Conservation (phyloP, 768 basidiomycete species). For the Psilocybe sp. region DNA sequence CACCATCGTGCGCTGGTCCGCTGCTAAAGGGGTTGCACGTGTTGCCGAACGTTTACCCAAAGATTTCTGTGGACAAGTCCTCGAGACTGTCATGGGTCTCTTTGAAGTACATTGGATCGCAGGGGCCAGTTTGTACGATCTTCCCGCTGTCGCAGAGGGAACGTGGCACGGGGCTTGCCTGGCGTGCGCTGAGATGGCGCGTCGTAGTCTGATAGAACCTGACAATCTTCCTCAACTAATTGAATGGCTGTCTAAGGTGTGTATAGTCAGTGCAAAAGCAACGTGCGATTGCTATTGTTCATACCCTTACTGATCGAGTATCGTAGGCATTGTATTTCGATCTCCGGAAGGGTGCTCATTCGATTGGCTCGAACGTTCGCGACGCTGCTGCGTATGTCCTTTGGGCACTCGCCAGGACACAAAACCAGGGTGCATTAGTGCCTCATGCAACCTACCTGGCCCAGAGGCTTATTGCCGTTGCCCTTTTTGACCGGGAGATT, state of each 20-base stretch:
- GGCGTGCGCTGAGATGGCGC: constrained; percentile 89
- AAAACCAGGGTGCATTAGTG: constrained; percentile 53
- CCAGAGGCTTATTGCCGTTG: constrained; percentile 67
- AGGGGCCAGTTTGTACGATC: constrained; percentile 63
- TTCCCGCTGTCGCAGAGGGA: constrained; percentile 75
- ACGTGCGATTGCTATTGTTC: constrained; percentile 3
- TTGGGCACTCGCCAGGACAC: constrained; percentile 89
- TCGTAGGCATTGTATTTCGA: constrained; percentile 87
- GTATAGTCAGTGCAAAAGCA: background rate
- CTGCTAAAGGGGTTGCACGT: constrained; percentile 88
- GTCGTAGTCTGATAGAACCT: constrained; percentile 67
- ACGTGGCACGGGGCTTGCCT: constrained; percentile 96
- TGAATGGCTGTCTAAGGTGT: constrained; percentile 79
- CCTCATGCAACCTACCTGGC: constrained; percentile 69
- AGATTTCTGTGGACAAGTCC: constrained; percentile 76
- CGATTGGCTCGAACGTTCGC: constrained; percentile 90
- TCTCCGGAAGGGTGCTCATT: constrained; percentile 87
- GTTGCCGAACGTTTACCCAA: constrained; percentile 77
- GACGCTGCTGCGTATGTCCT: constrained; percentile 93
- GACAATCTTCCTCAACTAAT: constrained; percentile 62
- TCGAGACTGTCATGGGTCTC: constrained; percentile 73
- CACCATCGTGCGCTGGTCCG: constrained; percentile 91
- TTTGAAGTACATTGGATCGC: constrained; percentile 73
- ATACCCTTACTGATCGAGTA: constrained; percentile 1
- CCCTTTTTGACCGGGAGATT: constrained; percentile 90